These are phyloP conservation scores for Pichia exigua DNA, from an alignment of 805 yeast species.

Conservation along the genomic window DNA sequence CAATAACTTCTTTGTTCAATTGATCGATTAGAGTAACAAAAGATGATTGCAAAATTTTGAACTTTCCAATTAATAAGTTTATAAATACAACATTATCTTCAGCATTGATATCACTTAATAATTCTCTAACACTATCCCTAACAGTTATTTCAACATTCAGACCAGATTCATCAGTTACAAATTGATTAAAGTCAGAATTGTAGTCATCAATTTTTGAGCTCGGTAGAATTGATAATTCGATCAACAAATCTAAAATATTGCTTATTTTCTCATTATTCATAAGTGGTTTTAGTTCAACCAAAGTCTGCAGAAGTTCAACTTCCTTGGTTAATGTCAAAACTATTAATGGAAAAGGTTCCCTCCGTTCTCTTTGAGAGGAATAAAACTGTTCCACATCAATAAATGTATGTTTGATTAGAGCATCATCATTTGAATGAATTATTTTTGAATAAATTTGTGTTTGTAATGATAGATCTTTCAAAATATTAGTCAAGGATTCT, in stretches of 20 bases:
- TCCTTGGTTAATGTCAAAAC: slow-evolving; percentile 22
- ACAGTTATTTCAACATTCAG: slow-evolving; percentile 46
- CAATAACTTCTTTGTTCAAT: slow-evolving; percentile 33
- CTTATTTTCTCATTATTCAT: slow-evolving; percentile 13
- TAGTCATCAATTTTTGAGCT: slow-evolving; percentile 39
- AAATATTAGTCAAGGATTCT: slow-evolving; percentile 11
- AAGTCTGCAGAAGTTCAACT: slow-evolving; percentile 25
- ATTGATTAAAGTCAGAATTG: slow-evolving; percentile 55
- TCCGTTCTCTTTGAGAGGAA: slow-evolving; percentile 17
- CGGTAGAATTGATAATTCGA: slow-evolving; percentile 36
- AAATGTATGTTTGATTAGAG: slow-evolving; percentile 7
- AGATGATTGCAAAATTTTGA: neutral
- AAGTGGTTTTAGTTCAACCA: slow-evolving; percentile 17
- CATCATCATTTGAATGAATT: neutral
- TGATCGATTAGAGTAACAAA: neutral
- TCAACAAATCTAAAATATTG: slow-evolving; percentile 25
- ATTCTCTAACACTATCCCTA: slow-evolving; percentile 56
- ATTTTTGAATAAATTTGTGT: slow-evolving; percentile 16
- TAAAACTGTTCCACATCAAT: slow-evolving; percentile 17
- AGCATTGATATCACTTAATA: slow-evolving; percentile 41
- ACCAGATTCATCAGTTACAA: slow-evolving; percentile 69
- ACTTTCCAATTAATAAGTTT: slow-evolving; percentile 14
- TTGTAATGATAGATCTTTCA: slow-evolving; percentile 16
- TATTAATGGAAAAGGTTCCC: slow-evolving; percentile 18
- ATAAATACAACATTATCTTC: slow-evolving; percentile 30